Base-by-base conservation (phyloP, 129 eudicot genomes). In the Saussurea involucrata region DNA sequence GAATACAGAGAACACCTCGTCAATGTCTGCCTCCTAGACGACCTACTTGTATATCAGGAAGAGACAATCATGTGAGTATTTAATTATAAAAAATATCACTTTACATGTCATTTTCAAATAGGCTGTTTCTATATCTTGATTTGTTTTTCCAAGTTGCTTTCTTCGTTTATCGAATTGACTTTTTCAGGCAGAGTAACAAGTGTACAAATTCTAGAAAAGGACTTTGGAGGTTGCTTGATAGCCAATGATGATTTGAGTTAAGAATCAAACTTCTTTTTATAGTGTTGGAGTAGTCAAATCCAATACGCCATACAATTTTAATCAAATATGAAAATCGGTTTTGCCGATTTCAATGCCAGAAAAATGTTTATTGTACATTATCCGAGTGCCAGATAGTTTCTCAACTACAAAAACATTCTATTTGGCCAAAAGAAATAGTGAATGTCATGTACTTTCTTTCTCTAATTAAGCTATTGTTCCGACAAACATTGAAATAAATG, bases 11-110 rank as follows among this genome's bases (percentile, higher is more conserved):
- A 84, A 93, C 98, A 25, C 95, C 92, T 70, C 96, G 86, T 74
- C 95, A 88, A 37, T 86, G 88, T 73, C 74, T 93, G 24, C 98
- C 98, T 10, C 98, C 98, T 21, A 76, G 98, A 66, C 90, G 95
- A 75, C 98, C 98, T 27, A 82, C 91, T 46, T 93, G 92, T 80
- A 60, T 89, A 68, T 88, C 98, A 4, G 89, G 91, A 80, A 70
- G 77, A 46, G 82, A 80, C 69, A 79, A 70, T 60, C 71, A 69
- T 57, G 85, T 84, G 79, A 74, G 88, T 74, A 64, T 65, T 8
- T 24, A 4, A 13, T 13, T 63, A 44, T 44, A 29, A 49, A 32
- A 32, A 17, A 32, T 60, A 25, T 28, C 5, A 13, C 8, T 60
- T 0, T 37, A 64, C 17, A 5, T 72, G 17, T 46, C 18, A n/a